Conservation (phyloP, 148 eudicot species). For the Fagopyrum homotropicum region DNA sequence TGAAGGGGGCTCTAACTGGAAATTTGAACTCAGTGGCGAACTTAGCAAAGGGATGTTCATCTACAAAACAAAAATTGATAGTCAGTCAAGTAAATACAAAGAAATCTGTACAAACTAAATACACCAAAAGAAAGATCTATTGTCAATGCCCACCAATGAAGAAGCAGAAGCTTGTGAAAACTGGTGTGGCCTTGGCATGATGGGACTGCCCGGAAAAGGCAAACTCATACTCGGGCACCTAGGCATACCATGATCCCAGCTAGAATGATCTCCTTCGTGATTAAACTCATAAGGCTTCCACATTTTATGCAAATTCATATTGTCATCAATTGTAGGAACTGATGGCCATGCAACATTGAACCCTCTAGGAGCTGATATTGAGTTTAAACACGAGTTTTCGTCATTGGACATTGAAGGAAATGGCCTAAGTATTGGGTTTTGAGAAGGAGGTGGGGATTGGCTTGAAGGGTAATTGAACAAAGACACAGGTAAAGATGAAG, state of each 20-base stretch:
- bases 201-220: constrained; percentile 17
- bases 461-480: constrained; percentile 30
- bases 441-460: constrained; percentile 23
- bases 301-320: constrained; percentile 25
- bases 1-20: constrained; percentile 87
- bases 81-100: background rate
- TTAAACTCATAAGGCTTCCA: constrained; percentile 38
- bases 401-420: constrained; percentile 22
- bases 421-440: constrained; percentile 16
- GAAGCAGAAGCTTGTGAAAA: constrained; percentile 34
- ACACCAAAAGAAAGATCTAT: background rate
- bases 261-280: constrained; percentile 30
- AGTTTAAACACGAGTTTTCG: constrained; percentile 18
- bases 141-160: constrained; percentile 34
- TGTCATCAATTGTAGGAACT: constrained; percentile 19
- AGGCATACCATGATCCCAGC: constrained; percentile 22
- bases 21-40: constrained; percentile 27
- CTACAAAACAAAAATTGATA: constrained; percentile 19
- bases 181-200: constrained; percentile 34
- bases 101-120: background rate
- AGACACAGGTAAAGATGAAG: constrained; percentile 17
- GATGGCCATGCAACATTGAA: constrained; percentile 25
- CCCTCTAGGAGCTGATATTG: constrained; percentile 16
- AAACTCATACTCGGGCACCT: constrained; percentile 7
- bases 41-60: constrained; percentile 39